Evolutionary conservation across 768 basidiomycete species (phyloP).

Genomic region (Cubamyces sp.): DNA sequence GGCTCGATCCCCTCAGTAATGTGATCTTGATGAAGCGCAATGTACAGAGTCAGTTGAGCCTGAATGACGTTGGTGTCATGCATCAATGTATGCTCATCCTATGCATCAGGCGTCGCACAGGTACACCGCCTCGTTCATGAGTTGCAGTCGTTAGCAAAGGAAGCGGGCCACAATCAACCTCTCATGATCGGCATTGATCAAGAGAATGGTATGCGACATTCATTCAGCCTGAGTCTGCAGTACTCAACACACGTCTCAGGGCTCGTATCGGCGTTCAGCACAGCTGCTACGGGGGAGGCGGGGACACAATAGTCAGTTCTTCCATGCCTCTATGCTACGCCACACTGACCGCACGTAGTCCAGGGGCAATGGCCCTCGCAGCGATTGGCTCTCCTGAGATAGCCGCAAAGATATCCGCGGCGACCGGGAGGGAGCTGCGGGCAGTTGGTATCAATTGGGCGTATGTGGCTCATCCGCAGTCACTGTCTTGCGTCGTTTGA

Average conservation of each 20-base stretch:
- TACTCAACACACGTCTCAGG: constrained; percentile 41
- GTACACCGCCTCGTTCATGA: constrained; percentile 49
- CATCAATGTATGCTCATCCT: neutral
- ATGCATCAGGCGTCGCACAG: constrained; percentile 51
- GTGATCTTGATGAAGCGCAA: constrained; percentile 75
- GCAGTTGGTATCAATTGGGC: constrained; percentile 72
- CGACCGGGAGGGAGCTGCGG: constrained; percentile 59
- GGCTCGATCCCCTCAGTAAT: constrained; percentile 36
- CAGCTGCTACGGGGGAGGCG: constrained; percentile 50
- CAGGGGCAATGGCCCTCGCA: constrained; percentile 74
- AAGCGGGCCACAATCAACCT: constrained; percentile 57
- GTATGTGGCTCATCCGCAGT: constrained; percentile 36
- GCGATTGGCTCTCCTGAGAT: constrained; percentile 52
- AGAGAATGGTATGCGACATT: constrained; percentile 58
- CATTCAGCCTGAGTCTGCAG: neutral
- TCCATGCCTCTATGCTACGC: too few species aligned
- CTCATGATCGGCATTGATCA: constrained; percentile 75
- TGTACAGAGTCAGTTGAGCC: constrained; percentile 46
- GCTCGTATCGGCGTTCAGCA: constrained; percentile 68
- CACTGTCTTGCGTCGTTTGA: neutral
- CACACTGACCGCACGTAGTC: constrained; percentile 42
- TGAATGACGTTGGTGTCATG: neutral
- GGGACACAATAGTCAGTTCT: constrained; percentile 69
- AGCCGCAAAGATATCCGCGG: constrained; percentile 50
- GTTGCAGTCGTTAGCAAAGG: constrained; percentile 59